Conservation (phyloP, 2,329 filamentous ascomycete species). For the Diaporthe vaccinii region DNA sequence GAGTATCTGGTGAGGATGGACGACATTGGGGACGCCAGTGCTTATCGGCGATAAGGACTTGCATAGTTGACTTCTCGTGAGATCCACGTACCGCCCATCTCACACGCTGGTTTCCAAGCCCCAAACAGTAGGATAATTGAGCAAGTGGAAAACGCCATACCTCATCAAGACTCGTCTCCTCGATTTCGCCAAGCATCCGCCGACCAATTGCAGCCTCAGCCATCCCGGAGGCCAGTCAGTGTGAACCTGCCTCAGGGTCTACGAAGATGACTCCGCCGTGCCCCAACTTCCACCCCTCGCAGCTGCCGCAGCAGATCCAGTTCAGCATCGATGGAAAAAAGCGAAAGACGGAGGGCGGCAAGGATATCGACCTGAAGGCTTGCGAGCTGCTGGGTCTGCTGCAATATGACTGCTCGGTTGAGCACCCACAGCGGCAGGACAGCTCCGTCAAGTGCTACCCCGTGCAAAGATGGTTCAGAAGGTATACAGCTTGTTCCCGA, state of each 20-base stretch:
- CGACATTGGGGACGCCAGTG: constrained; percentile 33
- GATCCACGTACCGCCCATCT: constrained; percentile 6
- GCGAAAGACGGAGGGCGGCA: constrained; percentile 61
- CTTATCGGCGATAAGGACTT: constrained; percentile 41
- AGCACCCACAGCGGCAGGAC: constrained; percentile 59
- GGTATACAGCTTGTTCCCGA: constrained; percentile 57
- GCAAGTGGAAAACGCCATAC: constrained; percentile 52
- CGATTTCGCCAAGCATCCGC: constrained; percentile 66
- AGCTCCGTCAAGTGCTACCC: constrained; percentile 68
- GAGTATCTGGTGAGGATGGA: constrained; percentile 36
- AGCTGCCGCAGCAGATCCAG: constrained; percentile 65
- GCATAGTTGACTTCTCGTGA: not conserved
- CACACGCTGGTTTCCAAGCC: constrained; percentile 40
- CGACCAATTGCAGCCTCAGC: constrained; percentile 60
- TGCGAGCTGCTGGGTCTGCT: constrained; percentile 71
- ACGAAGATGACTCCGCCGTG: constrained; percentile 70
- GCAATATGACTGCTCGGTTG: constrained; percentile 72
- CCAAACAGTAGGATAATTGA: not conserved
- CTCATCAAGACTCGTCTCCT: constrained; percentile 71
- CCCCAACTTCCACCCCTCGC: constrained; percentile 65
- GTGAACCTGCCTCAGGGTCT: not conserved
- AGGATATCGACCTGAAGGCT: constrained; percentile 62
- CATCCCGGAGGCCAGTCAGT: constrained; percentile 44
- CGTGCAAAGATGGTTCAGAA: constrained; percentile 71
- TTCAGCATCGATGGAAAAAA: constrained; percentile 62